These are phyloP conservation scores for Xylariaceae sp. DNA, from an alignment of 2,329 filamentous ascomycete species.

Conservation along the genomic window DNA sequence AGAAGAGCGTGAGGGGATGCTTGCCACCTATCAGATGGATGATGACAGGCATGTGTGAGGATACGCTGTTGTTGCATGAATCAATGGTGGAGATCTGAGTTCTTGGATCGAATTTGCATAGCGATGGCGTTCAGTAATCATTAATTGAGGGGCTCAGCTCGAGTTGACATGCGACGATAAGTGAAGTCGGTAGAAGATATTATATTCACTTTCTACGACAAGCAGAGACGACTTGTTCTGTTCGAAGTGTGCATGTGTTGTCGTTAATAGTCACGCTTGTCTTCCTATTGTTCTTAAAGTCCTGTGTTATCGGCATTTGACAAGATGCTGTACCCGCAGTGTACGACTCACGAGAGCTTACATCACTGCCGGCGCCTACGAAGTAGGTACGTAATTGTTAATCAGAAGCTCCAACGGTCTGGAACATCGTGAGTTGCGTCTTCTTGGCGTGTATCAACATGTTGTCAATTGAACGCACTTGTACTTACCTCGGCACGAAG, in stretches of 20 bases:
- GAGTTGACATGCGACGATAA: neutral
- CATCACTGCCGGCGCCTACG: too few relatives aligned
- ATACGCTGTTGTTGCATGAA: neutral
- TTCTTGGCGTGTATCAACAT: neutral
- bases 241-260: too few relatives aligned
- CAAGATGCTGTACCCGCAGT: too few relatives aligned
- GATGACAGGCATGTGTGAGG: slow-evolving; percentile 22
- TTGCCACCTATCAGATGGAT: slow-evolving; percentile 34
- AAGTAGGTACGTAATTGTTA: neutral
- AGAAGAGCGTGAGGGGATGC: slow-evolving; percentile 33
- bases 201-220: too few relatives aligned
- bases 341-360: too few relatives aligned
- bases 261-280: too few relatives aligned
- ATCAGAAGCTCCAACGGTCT: neutral
- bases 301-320: too few relatives aligned
- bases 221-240: too few relatives aligned
- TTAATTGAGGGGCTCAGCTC: neutral
- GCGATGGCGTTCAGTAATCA: slow-evolving; percentile 38
- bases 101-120: slow-evolving; percentile 33
- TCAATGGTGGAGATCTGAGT: neutral
- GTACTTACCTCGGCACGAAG: too few relatives aligned
- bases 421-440: neutral
- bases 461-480: neutral
- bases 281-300: too few relatives aligned
- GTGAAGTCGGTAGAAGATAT: too few relatives aligned